Percentiles rank a stretch among this genome's conserved stretches.
phyloP scores from a whole-genome alignment of 352 stramenopile species.

The Globisporangium barbulae region DNA sequence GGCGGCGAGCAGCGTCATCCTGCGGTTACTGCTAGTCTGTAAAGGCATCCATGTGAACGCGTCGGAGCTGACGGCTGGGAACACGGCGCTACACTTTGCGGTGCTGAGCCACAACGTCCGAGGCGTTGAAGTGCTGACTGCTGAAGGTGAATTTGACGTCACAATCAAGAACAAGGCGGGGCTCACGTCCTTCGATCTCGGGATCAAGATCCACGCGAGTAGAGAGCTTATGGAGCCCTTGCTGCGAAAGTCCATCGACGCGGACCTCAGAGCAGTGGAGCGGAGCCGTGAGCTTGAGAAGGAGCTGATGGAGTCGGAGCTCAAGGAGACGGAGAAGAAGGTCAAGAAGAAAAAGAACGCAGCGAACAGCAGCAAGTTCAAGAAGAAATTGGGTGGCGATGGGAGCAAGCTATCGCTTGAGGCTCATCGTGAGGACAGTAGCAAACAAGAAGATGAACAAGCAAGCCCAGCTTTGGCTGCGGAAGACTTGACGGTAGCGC shows the following conservation, averaged over 20 bases:
- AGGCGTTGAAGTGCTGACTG: constrained; percentile 36
- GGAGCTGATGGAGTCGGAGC: constrained; percentile 5
- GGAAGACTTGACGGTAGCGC: not conserved
- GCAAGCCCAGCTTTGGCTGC: not conserved
- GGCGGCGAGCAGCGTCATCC: constrained; percentile 44
- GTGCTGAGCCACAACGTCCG: constrained; percentile 55
- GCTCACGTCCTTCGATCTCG: constrained; percentile 15
- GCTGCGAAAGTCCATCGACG: constrained; percentile 16
- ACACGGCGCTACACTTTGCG: constrained; percentile 76
- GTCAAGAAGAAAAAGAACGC: constrained; percentile 38
- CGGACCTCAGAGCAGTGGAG: constrained; percentile 13
- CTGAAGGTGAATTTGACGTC: constrained; percentile 4
- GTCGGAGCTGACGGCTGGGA: constrained; percentile 34
- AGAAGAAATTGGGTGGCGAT: constrained; percentile 24
- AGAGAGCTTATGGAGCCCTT: constrained; percentile 26
- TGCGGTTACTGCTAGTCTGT: constrained; percentile 42
- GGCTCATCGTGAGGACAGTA: not conserved
- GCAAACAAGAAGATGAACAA: not conserved
- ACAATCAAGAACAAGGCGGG: constrained; percentile 21
- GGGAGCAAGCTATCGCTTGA: not conserved
- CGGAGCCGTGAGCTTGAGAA: constrained; percentile 1
- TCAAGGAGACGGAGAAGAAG: not conserved
- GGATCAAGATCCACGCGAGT: not conserved
- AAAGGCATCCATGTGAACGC: constrained; percentile 38
- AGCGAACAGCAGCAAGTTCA: constrained; percentile 12